These are phyloP conservation scores for Iberis pinnata DNA, from an alignment of 345 rosid genomes.

Conservation along the genomic window DNA sequence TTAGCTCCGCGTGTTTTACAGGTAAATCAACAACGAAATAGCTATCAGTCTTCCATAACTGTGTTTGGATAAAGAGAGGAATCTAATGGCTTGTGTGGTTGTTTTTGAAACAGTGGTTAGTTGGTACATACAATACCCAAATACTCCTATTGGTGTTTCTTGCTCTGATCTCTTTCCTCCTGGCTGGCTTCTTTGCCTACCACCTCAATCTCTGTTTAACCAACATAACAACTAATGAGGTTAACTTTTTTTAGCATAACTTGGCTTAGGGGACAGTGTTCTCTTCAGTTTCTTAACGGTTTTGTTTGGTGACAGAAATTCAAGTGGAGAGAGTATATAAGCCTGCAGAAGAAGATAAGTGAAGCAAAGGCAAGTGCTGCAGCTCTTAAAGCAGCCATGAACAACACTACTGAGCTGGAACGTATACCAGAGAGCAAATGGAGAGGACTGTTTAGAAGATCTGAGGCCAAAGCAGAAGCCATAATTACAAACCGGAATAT, in stretches of 20 bases:
- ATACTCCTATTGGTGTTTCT: constrained; percentile 84
- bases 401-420: constrained; percentile 29
- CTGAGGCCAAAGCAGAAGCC: constrained; percentile 28
- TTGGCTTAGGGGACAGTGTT: neutral
- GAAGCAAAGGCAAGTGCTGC: constrained; percentile 67
- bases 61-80: no score
- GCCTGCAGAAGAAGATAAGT: constrained; percentile 64
- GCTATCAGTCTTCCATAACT: no score
- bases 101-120: constrained; percentile 60
- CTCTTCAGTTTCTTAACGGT: neutral
- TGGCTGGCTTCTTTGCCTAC: constrained; percentile 81
- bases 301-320: constrained; percentile 40
- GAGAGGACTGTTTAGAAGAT: constrained; percentile 47
- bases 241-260: neutral
- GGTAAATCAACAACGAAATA: constrained; percentile 24
- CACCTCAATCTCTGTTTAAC: constrained; percentile 68
- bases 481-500: constrained; percentile 43
- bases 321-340: constrained; percentile 86
- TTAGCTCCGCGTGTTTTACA: constrained; percentile 72
- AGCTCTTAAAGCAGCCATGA: constrained; percentile 48
- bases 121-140: constrained; percentile 75
- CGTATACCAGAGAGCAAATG: constrained; percentile 46
- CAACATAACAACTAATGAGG: constrained; percentile 95
- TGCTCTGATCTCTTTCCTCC: constrained; percentile 61
- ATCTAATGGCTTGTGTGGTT: no score